These are phyloP conservation scores for Tetradesmus obliquus DNA, from an alignment of 139 green algal species.

Conservation along the genomic window DNA sequence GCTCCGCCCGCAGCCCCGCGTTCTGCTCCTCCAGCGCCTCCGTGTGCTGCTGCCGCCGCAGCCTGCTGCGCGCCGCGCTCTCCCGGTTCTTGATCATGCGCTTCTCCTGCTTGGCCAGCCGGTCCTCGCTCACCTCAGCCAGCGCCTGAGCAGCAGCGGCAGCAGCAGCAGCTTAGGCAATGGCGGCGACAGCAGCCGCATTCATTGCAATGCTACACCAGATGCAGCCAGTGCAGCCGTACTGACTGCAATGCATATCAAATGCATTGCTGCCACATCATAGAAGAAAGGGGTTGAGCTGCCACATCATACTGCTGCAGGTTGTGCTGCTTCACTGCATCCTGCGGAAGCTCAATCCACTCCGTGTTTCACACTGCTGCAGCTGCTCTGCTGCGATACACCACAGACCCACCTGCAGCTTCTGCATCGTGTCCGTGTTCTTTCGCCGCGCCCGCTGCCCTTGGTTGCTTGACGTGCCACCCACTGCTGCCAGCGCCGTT, in stretches of 20 bases:
- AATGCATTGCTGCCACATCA: too few species aligned
- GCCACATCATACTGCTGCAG: too few species aligned
- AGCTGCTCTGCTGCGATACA: not conserved
- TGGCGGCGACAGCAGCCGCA: too few species aligned
- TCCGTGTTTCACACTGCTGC: not conserved
- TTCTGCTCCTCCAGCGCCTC: slow-evolving; percentile 31
- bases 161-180: not conserved
- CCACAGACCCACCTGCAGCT: slow-evolving; percentile 1
- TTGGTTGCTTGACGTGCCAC: not conserved
- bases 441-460: not conserved
- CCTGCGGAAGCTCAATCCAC: not conserved
- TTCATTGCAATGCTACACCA: too few species aligned
- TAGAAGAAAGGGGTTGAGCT: too few species aligned
- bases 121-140: slow-evolving; percentile 22
- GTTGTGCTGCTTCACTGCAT: too few species aligned
- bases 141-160: slow-evolving; percentile 7
- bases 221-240: too few species aligned
- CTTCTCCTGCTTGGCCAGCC: slow-evolving; percentile 29
- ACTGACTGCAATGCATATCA: too few species aligned
- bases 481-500: not conserved
- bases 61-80: slow-evolving; percentile 39
- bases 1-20: not conserved
- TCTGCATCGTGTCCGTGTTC: not conserved
- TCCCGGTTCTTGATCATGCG: slow-evolving; percentile 45
- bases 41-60: slow-evolving; percentile 37